These are phyloP conservation scores for Diaporthe sp. DNA, from an alignment of 2,329 filamentous ascomycete genomes.

Conservation along the genomic window DNA sequence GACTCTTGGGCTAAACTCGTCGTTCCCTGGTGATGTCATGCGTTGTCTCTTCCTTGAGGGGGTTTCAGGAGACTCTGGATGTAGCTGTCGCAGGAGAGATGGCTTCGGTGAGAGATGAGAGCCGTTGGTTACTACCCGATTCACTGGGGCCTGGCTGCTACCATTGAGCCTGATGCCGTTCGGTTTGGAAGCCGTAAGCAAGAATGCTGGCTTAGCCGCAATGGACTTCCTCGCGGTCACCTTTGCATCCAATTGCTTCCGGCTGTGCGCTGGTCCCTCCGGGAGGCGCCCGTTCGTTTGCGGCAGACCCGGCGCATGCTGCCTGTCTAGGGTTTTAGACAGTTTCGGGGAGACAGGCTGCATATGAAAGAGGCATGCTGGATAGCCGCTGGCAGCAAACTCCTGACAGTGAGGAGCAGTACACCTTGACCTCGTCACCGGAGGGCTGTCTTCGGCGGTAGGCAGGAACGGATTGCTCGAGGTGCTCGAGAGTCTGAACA, in stretches of 20 bases:
- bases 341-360: conserved; percentile 33
- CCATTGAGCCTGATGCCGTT: conserved; percentile 16
- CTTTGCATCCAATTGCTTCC: conserved; percentile 39
- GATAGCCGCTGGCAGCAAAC: conserved; percentile 17
- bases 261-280: conserved; percentile 2
- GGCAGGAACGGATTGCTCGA: conserved; percentile 38
- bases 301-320: neutral
- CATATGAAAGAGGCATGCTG: conserved; percentile 35
- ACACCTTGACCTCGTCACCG: conserved; percentile 39
- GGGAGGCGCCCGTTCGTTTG: conserved; percentile 21
- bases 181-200: conserved; percentile 10
- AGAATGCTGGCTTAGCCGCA: conserved; percentile 29
- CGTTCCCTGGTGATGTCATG: conserved; percentile 29
- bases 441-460: conserved; percentile 27
- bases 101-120: conserved; percentile 8
- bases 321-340: neutral
- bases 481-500: conserved; percentile 25
- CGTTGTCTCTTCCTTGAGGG: conserved; percentile 40
- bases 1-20: conserved; percentile 13
- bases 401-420: conserved; percentile 34
- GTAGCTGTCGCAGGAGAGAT: conserved; percentile 13
- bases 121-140: conserved; percentile 21
- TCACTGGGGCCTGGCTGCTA: conserved; percentile 4
- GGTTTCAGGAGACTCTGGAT: conserved; percentile 17
- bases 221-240: conserved; percentile 40